Evolutionary conservation across 2,329 filamentous ascomycete species (phyloP), one percentile per base, ranked within the genome.

Genomic region (Colletotrichum magnum): DNA sequence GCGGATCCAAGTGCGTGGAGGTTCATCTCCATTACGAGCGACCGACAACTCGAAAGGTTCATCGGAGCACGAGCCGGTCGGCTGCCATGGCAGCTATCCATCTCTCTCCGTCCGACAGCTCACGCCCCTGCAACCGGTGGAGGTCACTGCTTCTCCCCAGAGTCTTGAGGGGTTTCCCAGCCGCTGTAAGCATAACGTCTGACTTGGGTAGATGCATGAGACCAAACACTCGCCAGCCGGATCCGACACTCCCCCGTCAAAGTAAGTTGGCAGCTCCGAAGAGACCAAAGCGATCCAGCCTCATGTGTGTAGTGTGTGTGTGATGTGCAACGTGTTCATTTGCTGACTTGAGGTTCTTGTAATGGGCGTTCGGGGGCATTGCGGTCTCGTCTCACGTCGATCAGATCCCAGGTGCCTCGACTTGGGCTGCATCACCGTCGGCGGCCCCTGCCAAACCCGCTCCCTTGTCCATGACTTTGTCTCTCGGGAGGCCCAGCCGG

Each of bases 161-260:
- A 7, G 10, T 43, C 57, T 50, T 59, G 45, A 10, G 32, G 32
- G 32, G 43, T 48, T 50, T 51, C 21, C 58, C 51, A 6, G 43
- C 36, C 15, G 41, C 47, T 43, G 52, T 43, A 24, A 45, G 64
- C 59, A 53, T 58, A 52, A 58, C 10, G 18, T 52, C 53, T 41
- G 61, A 59, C 54, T 45, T 50, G 50, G 43, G 60, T 16, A 41
- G 15, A 18, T 66, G 62, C 66, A 57, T 69, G 43, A 51, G 56
- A 53, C 54, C 65, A 53, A 65, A 58, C 41, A 50, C 52, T 36
- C 59, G 28, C 24, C 41, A 52, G 47, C 59, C 52, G 60, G 65
- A 52, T 58, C 65, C 65, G 53, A 64, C 26, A 32, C 48, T 51
- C n/a, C 61, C 54, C 60, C 61, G 48, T 64, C 48, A 48, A 65